Evolutionary conservation across 106 monocot species (phyloP), one percentile per base, ranked within the genome.

Genomic region (Posidonia australis): DNA sequence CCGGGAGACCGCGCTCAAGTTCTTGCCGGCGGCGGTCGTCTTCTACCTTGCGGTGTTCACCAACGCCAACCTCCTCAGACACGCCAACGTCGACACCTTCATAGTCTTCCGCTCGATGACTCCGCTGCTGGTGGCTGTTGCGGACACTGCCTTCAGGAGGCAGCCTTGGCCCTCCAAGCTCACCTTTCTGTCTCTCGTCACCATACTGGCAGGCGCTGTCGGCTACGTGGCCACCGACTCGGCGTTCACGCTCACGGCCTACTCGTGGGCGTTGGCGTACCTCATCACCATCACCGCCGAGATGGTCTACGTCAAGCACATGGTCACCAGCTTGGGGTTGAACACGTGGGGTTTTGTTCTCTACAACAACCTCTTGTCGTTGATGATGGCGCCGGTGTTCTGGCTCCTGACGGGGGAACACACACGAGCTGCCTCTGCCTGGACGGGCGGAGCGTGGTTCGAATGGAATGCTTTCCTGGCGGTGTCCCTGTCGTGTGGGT

Each of bases 251-350:
- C 67, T 92, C 47, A 82, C 87, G 0, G 86, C 87, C 1, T 92
- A 92, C 66, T 78, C 87, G 0, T 92, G 92, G 92, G 92, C 87
- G 18, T 24, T 84, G n/a, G 82, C 82, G 43, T 92, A 92, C 60
- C 65, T 87, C 51, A 49, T 87, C 31, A 78, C 79, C 13, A 87
- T 92, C 54, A 87, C 84, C 1, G 87, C 92, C 5, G 86, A 87
- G 62, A 92, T 92, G 92, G 92, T 92, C 27, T 87, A 87, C 65
- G 87, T 92, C 21, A 87, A 92, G 73, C 87, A 87, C 62, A 84
- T 87, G 54, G 92, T 92, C 3, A 86, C 74, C 0, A 92, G 80
- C 61, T 62, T 92, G 2, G 92, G 80, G 10, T 61, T 92, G 28
- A 92, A 84, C 51, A 92, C 86, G 1, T 92, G 92, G 92, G 92